Conservation (phyloP, 371 early-diverging fungal species). For the Funneliformis caledonium region DNA sequence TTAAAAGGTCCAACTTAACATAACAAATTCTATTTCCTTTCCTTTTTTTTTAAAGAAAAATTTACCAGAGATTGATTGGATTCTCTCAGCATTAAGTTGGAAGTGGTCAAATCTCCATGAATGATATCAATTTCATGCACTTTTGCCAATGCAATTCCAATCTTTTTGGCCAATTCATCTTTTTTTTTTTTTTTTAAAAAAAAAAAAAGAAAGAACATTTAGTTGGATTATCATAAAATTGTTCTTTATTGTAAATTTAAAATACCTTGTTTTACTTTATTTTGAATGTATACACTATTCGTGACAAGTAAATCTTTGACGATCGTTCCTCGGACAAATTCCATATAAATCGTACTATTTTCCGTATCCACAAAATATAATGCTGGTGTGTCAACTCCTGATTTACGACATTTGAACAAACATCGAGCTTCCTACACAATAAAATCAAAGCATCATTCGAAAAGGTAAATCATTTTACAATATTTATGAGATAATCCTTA, state of each 20-base stretch:
- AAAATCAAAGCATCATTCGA: neutral
- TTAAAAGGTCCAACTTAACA: neutral
- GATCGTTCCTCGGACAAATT: slow-evolving; percentile 75
- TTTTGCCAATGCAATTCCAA: slow-evolving; percentile 75
- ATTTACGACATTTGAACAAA: slow-evolving; percentile 70
- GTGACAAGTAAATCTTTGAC: slow-evolving; percentile 63
- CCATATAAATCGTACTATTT: slow-evolving; percentile 82
- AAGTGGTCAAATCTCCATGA: slow-evolving; percentile 99
- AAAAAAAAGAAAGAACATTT: neutral
- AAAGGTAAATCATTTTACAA: neutral
- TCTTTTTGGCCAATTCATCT: slow-evolving; percentile 52
- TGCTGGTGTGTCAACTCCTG: slow-evolving; percentile 81
- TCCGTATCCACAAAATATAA: slow-evolving; percentile 79
- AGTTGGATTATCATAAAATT: neutral
- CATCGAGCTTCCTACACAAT: slow-evolving; percentile 75
- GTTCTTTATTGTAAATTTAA: neutral
- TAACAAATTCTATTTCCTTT: neutral
- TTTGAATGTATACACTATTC: neutral
- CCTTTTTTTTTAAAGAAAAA: neutral
- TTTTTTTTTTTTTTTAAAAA: too few relatives aligned
- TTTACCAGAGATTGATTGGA: slow-evolving; percentile 58
- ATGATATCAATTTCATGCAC: slow-evolving; percentile 90
- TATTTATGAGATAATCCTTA: slow-evolving; percentile 20
- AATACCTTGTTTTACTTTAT: neutral
- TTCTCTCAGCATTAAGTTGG: slow-evolving; percentile 86